Evolutionary conservation across 2,329 filamentous ascomycete species (phyloP), one percentile per base, ranked within the genome.

Genomic region (Trichoderma sp.): DNA sequence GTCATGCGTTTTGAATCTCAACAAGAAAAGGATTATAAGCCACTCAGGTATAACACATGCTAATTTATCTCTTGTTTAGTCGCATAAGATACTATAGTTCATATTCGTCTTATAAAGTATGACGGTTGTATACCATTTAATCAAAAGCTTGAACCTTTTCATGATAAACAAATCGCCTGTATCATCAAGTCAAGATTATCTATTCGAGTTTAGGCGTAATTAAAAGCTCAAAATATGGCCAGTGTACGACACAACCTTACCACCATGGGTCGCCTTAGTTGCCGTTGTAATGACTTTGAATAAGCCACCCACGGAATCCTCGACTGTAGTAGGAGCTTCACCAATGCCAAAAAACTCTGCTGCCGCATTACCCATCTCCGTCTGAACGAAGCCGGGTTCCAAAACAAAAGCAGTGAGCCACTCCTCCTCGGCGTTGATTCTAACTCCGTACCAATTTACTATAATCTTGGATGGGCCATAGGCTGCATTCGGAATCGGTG

Each of bases 301-400:
- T 54, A 80, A 73, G 0, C 77, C 76, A 25, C 56, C 42, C 0
- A 78, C 76, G 17, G 78, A 78, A 0, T 74, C 72, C 2, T 80
- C 77, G 3, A 80, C 61, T 1, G 72, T 73, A 9, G 72, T 74
- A 3, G 75, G 73, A 0, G 64, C 71, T 4, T 67, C 58, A 4
- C 69, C 45, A 58, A 75, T 72, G 0, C 71, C 72, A 79, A 78
- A 80, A 32, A 76, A 70, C 5, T 70, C 69, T 0, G 78, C 78
- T 3, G 73, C 74, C 1, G 67, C 64, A 0, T 76, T 68, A 0
- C 80, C 80, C 71, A 74, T 74, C 1, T 70, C 65, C 0, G 77
- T 79, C 34, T 71, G 67, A 2, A 80, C 78, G 72, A 78, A 81
- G 0, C 80, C 79, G 1, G 80, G 80, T 60, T 81, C 79, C 2